These are phyloP conservation scores for Hortaea werneckii DNA, from an alignment of 2,329 filamentous ascomycete genomes.

Conservation along the genomic window DNA sequence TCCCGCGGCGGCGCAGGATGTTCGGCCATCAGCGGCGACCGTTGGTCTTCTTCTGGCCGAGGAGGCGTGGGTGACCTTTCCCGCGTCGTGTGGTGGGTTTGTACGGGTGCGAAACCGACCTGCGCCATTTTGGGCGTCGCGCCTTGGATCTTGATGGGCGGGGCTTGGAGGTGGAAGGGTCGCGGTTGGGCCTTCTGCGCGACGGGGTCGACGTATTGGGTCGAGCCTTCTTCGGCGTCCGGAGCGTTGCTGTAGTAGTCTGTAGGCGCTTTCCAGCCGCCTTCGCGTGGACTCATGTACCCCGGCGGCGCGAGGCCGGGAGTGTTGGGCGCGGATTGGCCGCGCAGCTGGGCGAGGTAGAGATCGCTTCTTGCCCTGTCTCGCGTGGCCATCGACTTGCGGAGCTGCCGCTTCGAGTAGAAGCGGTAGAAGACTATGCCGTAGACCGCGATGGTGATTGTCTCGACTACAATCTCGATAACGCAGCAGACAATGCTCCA, in stretches of 20 bases:
- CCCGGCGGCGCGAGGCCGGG: conserved; percentile 56
- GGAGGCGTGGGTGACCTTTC: conserved; percentile 13
- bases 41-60: conserved; percentile 24
- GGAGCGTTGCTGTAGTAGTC: conserved; percentile 31
- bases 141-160: conserved; percentile 66
- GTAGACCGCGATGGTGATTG: conserved; percentile 86
- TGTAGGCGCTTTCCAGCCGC: conserved; percentile 37
- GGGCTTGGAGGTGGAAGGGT: conserved; percentile 78
- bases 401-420: conserved; percentile 89
- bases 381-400: conserved; percentile 92
- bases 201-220: conserved; percentile 48
- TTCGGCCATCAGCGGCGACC: conserved; percentile 27
- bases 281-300: conserved; percentile 53
- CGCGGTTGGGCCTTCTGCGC: conserved; percentile 34
- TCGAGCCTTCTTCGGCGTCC: conserved; percentile 27
- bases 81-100: conserved; percentile 7
- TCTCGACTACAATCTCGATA: conserved; percentile 89
- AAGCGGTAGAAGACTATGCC: conserved; percentile 93
- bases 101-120: conserved; percentile 48
- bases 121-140: conserved; percentile 63
- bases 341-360: conserved; percentile 60
- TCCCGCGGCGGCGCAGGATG: conserved; percentile 26
- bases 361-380: conserved; percentile 90
- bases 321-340: conserved; percentile 89
- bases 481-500: conserved; percentile 95